Base-by-base conservation (phyloP, 2,329 filamentous ascomycete genomes). In the Tolypocladium amazonense region DNA sequence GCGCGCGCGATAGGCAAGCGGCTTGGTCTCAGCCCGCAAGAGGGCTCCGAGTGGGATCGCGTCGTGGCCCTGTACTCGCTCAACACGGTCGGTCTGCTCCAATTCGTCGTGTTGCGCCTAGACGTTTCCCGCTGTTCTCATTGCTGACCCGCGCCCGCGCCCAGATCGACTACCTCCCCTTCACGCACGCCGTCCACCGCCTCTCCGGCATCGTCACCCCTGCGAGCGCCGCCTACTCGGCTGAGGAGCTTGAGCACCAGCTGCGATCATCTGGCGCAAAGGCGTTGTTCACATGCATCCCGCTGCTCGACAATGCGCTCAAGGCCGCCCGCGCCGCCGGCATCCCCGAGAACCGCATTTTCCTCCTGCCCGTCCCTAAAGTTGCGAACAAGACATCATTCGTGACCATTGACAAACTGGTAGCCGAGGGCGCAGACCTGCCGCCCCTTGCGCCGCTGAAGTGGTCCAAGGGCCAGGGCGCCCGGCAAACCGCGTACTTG, bases 21-120 rank as follows among this genome's bases (percentile, higher is more conserved):
- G 63, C 80, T 94, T 61, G 86, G 83, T 52, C 92, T 89, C 81
- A 72, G 80, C 54, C 84, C 88, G 9, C 87, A 89, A 65, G 72
- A 84, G 60, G 89, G 88, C 15, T 83, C 84, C 0, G 88, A 92
- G 70, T 94, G 88, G 87, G 89, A 94, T 67, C 91, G 92, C 71
- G 88, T 92, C 30, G 77, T 90, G 56, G 87, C 80, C 5, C 77
- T 92, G 35, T 95, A 90, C 74, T 87, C 87, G n/a, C 73, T 92
- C 61, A 95, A 95, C 70, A 90, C 89, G 37, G 88, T 90, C 73
- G 61, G 81, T 67, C 9, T 30, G 27, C 23, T 53, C 56, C 18
- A 25, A 20, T n/a, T 37, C 35, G 35, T 14, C 12, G 35, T 11
- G 5, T 20, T n/a, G 37, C 3, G 7, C 39, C 39, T 9, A 2